These are phyloP conservation scores for Solanum pimpinellifolium DNA, from an alignment of 257 asterid genomes.

Conservation along the genomic window DNA sequence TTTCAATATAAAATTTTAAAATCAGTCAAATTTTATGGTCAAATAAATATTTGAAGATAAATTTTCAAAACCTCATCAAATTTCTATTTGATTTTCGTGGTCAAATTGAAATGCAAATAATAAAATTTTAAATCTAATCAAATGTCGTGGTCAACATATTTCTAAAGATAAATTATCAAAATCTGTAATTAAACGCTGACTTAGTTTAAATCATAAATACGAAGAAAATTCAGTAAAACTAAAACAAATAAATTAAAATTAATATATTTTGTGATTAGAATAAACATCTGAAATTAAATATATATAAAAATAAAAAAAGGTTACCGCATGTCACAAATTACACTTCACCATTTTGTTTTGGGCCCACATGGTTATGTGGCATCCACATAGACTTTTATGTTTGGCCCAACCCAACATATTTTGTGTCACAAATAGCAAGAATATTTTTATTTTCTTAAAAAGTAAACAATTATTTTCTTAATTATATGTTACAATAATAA, in stretches of 20 bases:
- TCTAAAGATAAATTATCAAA: neutral
- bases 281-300: neutral
- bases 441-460: neutral
- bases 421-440: neutral
- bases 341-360: neutral
- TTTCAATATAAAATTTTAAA: too few relatives aligned
- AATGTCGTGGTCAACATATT: neutral
- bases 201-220: neutral
- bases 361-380: neutral
- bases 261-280: neutral
- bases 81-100: too few relatives aligned
- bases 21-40: neutral
- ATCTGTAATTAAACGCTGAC: fast-evolving
- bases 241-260: neutral
- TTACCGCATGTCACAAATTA: neutral
- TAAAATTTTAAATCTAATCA: neutral
- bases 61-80: too few relatives aligned
- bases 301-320: too few relatives aligned
- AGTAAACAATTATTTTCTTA: neutral
- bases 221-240: neutral
- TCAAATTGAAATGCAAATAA: too few relatives aligned
- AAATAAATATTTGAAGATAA: too few relatives aligned
- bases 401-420: neutral
- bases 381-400: neutral
- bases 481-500: too few relatives aligned